Evolutionary conservation across 2,329 filamentous ascomycete genomes (phyloP).

Genomic region (Pseudogymnoascus sp.): DNA sequence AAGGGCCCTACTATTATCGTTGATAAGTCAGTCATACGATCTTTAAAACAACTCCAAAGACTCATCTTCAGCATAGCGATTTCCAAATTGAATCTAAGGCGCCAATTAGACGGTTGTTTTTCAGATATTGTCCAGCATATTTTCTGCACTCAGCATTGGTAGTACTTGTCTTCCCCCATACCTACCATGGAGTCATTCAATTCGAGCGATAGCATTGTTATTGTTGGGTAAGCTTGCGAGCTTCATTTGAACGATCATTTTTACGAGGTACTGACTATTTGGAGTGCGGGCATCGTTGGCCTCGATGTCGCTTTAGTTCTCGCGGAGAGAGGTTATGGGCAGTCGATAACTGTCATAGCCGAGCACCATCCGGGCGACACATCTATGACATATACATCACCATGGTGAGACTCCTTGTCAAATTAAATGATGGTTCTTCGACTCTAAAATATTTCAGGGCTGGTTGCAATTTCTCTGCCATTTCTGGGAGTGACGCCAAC

Average conservation of each 20-base stretch:
- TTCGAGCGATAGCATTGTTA: conserved; percentile 9
- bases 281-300: conserved; percentile 31
- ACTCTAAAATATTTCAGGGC: conserved; percentile 26
- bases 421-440: neutral
- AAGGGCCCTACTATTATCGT: neutral
- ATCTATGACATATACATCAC: conserved; percentile 34
- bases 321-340: conserved; percentile 29
- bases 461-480: conserved; percentile 39
- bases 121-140: neutral
- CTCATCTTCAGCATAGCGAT: neutral
- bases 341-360: conserved; percentile 33
- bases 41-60: neutral
- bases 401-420: conserved; percentile 27
- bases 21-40: conserved; percentile 5
- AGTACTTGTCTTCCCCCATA: neutral
- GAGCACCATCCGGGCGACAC: conserved; percentile 38
- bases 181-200: neutral
- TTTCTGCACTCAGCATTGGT: neutral
- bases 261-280: neutral
- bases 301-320: conserved; percentile 35
- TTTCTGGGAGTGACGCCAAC: conserved; percentile 36
- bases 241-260: neutral
- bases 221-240: neutral
- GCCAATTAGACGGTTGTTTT: neutral
- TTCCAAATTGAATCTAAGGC: neutral